Evolutionary conservation across 2,329 filamentous ascomycete species (phyloP).

Genomic region (Colletotrichum limetticola): DNA sequence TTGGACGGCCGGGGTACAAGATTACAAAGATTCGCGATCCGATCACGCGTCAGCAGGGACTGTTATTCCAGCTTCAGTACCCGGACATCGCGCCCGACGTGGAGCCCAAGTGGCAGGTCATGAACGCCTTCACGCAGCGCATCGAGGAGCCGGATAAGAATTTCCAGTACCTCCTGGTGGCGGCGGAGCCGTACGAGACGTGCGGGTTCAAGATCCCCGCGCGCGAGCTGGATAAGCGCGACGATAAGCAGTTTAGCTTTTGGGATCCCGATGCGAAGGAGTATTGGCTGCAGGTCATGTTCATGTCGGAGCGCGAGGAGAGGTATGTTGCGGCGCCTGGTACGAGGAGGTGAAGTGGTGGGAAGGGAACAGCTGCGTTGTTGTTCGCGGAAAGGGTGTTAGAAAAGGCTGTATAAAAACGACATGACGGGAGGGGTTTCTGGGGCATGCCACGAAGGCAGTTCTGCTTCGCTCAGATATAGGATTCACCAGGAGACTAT

Average conservation of each 20-base stretch:
- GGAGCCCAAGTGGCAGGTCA: constrained; percentile 88
- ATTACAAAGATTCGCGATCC: constrained; percentile 96
- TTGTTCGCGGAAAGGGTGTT: not conserved
- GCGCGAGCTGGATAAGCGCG: constrained; percentile 88
- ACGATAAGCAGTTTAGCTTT: constrained; percentile 91
- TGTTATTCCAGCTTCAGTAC: constrained; percentile 97
- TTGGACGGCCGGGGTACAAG: constrained; percentile 95
- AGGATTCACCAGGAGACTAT: too few species aligned
- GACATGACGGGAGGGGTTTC: not conserved
- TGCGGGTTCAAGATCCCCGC: constrained; percentile 97
- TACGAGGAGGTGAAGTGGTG: constrained; percentile 55
- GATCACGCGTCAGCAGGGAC: constrained; percentile 85
- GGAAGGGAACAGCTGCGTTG: not conserved
- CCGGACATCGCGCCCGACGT: constrained; percentile 85
- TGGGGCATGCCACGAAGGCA: not conserved
- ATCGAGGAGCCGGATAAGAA: constrained; percentile 94
- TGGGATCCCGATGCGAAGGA: constrained; percentile 97
- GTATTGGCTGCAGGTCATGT: constrained; percentile 97
- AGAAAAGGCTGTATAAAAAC: not conserved
- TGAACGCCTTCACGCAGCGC: constrained; percentile 97
- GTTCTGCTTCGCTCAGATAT: not conserved
- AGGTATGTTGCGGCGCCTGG: constrained; percentile 77
- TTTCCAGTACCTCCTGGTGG: constrained; percentile 94
- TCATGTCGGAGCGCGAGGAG: constrained; percentile 98
- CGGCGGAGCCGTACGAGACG: constrained; percentile 97